Percentiles rank a stretch among this genome's conserved stretches.
Evolutionary conservation across 306 rosid genomes (phyloP).

Genomic region (Cicer bijugum): DNA sequence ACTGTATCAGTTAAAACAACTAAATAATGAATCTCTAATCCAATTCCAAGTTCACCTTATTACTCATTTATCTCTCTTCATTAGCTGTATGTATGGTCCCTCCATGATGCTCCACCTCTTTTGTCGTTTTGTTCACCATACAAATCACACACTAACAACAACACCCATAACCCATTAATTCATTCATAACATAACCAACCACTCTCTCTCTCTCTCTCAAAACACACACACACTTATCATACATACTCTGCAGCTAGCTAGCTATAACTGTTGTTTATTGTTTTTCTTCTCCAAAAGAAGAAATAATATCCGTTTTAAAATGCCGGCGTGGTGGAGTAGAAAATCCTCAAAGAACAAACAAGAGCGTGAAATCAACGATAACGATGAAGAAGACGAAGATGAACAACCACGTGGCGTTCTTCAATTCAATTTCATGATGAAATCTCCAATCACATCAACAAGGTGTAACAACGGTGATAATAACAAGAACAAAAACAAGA

Average conservation of each 20-base stretch:
- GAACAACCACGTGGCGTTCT: slow-evolving; percentile 43
- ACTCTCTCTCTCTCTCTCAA: slow-evolving; percentile 5
- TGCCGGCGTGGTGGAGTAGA: slow-evolving; percentile 93
- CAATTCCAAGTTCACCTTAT: slow-evolving; percentile 22
- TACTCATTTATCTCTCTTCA: slow-evolving; percentile 6
- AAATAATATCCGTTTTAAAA: slow-evolving; percentile 38
- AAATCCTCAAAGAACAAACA: slow-evolving; percentile 70
- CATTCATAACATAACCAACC: not conserved
- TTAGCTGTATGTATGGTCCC: slow-evolving; percentile 43
- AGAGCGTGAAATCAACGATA: slow-evolving; percentile 47
- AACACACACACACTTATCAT: not conserved
- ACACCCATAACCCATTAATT: slow-evolving; percentile 1
- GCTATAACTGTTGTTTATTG: not conserved
- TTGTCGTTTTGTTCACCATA: slow-evolving; percentile 48
- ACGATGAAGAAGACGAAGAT: slow-evolving; percentile 48
- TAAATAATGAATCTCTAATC: slow-evolving; percentile 12
- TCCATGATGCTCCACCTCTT: slow-evolving; percentile 33
- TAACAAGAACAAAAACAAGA: slow-evolving; percentile 48
- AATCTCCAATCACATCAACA: slow-evolving; percentile 50
- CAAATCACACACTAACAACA: slow-evolving; percentile 7
- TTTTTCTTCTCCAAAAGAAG: not conserved
- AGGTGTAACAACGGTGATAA: not conserved
- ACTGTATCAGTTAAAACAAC: not conserved
- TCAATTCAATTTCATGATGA: slow-evolving; percentile 50
- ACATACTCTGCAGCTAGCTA: not conserved